Conservation (phyloP, 345 rosid genomes). For the Populus simonii region DNA sequence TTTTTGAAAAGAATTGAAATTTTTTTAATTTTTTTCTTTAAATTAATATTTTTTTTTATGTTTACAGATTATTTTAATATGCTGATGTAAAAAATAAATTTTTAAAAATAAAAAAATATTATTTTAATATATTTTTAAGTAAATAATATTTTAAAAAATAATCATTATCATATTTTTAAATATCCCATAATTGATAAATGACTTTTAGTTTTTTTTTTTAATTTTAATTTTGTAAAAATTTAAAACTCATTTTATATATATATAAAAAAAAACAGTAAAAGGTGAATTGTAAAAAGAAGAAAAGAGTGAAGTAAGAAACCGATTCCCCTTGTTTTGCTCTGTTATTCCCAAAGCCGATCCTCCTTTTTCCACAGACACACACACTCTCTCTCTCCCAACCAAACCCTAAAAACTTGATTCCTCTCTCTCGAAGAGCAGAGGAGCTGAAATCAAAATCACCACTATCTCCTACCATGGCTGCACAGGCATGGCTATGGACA, state of each 20-base stretch:
- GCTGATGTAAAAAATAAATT: no score
- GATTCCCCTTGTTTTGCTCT: conserved; percentile 34
- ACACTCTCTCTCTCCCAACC: neutral
- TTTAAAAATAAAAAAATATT: no score
- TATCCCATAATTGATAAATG: no score
- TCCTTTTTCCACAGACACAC: neutral
- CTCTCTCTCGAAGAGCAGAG: neutral
- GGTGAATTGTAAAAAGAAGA: neutral
- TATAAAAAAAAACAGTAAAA: neutral
- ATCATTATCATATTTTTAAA: accelerated
- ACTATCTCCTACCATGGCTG: conserved; percentile 40
- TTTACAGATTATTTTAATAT: no score
- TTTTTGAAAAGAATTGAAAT: accelerated
- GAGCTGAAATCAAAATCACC: neutral
- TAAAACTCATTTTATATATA: no score
- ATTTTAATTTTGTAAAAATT: no score
- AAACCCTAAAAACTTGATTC: neutral
- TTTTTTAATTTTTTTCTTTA: no score
- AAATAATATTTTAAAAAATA: no score
- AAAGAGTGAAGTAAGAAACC: neutral
- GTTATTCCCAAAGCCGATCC: conserved; percentile 55
- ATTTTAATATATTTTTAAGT: no score
- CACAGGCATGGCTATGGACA: conserved; percentile 34
- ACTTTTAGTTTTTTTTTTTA: no score
- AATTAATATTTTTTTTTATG: no score